Evolutionary conservation across 306 rosid genomes (phyloP).

Genomic region (Cajanus cajan): DNA sequence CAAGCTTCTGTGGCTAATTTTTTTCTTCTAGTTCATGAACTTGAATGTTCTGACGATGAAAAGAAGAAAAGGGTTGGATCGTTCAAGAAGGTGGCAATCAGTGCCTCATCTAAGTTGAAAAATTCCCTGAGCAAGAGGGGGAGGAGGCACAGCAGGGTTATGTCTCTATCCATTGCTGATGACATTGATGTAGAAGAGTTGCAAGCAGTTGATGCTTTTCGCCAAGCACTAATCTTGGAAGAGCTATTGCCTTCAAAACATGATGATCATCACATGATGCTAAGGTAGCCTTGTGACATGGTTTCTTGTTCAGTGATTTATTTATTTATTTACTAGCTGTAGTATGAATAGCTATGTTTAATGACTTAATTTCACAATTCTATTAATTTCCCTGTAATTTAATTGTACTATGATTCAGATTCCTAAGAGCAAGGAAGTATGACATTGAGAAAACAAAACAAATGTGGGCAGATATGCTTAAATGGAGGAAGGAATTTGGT

Average conservation of each 20-base stretch:
- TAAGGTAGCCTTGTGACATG: slow-evolving; percentile 48
- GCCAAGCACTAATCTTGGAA: slow-evolving; percentile 86
- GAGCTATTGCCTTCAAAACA: slow-evolving; percentile 81
- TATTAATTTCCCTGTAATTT: background rate
- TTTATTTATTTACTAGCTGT: background rate
- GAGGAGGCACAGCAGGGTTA: slow-evolving; percentile 68
- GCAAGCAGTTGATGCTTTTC: slow-evolving; percentile 74
- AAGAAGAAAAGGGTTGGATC: slow-evolving; percentile 73
- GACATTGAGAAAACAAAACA: slow-evolving; percentile 92
- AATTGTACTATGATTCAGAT: slow-evolving; percentile 41
- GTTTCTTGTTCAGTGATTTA: background rate
- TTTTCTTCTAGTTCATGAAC: slow-evolving; percentile 40
- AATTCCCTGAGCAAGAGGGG: slow-evolving; percentile 68
- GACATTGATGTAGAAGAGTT: slow-evolving; percentile 70
- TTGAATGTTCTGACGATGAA: slow-evolving; percentile 72
- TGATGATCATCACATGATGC: slow-evolving; percentile 88
- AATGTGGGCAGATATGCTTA: slow-evolving; percentile 99
- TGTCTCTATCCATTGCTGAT: slow-evolving; percentile 69
- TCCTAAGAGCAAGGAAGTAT: slow-evolving; percentile 88
- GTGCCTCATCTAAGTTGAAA: slow-evolving; percentile 78
- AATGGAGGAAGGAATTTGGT: slow-evolving; percentile 89
- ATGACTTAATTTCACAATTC: background rate
- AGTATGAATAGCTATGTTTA: background rate
- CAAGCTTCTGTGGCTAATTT: background rate
- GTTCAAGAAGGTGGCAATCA: slow-evolving; percentile 73